phyloP scores from a whole-genome alignment of 768 basidiomycete genomes.

The Scleroderma citrinum region DNA sequence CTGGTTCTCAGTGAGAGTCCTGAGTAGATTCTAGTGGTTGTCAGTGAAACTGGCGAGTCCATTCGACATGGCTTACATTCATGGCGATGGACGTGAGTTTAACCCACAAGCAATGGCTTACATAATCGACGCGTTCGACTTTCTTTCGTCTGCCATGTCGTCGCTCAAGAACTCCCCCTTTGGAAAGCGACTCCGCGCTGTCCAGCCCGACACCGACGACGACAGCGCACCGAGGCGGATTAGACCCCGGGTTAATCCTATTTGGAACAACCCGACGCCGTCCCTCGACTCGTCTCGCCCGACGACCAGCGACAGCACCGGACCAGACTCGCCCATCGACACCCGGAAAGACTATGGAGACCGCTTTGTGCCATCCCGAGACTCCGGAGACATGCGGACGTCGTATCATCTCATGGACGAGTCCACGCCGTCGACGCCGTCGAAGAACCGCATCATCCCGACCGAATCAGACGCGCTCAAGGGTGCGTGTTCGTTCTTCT shows the following conservation, averaged over 20 bases:
- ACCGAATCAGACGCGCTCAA: slow-evolving; percentile 73
- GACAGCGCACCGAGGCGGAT: slow-evolving; percentile 48
- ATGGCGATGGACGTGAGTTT: no score
- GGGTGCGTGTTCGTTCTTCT: slow-evolving; percentile 33
- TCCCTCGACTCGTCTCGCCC: slow-evolving; percentile 48
- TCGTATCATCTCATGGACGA: slow-evolving; percentile 57
- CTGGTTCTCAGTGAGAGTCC: slow-evolving; percentile 77
- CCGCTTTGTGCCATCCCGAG: slow-evolving; percentile 61
- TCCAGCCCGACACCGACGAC: slow-evolving; percentile 53
- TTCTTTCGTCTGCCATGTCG: slow-evolving; percentile 42
- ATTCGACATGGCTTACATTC: no score
- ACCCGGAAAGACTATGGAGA: slow-evolving; percentile 43
- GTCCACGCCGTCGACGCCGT: slow-evolving; percentile 49
- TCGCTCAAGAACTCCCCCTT: slow-evolving; percentile 81
- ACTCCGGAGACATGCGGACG: slow-evolving; percentile 54
- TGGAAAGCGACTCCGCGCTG: slow-evolving; percentile 74
- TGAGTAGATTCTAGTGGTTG: slow-evolving; percentile 69
- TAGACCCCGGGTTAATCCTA: slow-evolving; percentile 46
- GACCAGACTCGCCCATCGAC: slow-evolving; percentile 37
- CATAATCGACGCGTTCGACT: slow-evolving; percentile 28
- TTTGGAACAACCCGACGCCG: slow-evolving; percentile 50
- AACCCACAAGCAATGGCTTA: no score
- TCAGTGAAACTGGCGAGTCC: no score
- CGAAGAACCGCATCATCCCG: slow-evolving; percentile 57
- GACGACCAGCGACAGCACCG: slow-evolving; percentile 48